These are phyloP conservation scores for Trifolium repens DNA, from an alignment of 306 rosid species.

Conservation along the genomic window DNA sequence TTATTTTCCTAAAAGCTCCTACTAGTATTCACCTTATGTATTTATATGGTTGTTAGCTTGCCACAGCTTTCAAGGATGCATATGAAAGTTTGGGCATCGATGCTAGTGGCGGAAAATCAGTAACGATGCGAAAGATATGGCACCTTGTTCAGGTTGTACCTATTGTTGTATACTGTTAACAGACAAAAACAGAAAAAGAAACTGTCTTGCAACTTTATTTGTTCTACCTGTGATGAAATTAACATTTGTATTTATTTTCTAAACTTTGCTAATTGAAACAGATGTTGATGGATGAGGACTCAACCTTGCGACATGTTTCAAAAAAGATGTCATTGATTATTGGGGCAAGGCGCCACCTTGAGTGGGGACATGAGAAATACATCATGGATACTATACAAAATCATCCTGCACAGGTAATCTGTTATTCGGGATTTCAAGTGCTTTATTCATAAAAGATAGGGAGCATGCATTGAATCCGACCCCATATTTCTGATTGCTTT, in stretches of 20 bases:
- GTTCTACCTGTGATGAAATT: constrained; percentile 30
- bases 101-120: constrained; percentile 89
- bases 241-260: constrained; percentile 35
- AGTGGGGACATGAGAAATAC: constrained; percentile 92
- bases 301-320: constrained; percentile 59
- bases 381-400: constrained; percentile 95
- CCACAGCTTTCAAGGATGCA: constrained; percentile 81
- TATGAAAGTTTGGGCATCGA: constrained; percentile 80
- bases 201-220: constrained; percentile 32
- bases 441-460: constrained; percentile 4
- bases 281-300: constrained; percentile 79
- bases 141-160: constrained; percentile 84
- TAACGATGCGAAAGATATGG: constrained; percentile 91
- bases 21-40: constrained; percentile 12
- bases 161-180: constrained; percentile 34
- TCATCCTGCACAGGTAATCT: constrained; percentile 91
- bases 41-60: constrained; percentile 60
- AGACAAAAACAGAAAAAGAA: constrained; percentile 22
- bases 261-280: constrained; percentile 47
- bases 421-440: constrained; percentile 32
- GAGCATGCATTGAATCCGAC: constrained; percentile 26
- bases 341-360: constrained; percentile 97
- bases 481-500: constrained; percentile 45
- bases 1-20: constrained; percentile 9
- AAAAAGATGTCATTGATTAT: constrained; percentile 76